phyloP scores from a whole-genome alignment of 2,329 filamentous ascomycete genomes.

The Mycogone perniciosa region DNA sequence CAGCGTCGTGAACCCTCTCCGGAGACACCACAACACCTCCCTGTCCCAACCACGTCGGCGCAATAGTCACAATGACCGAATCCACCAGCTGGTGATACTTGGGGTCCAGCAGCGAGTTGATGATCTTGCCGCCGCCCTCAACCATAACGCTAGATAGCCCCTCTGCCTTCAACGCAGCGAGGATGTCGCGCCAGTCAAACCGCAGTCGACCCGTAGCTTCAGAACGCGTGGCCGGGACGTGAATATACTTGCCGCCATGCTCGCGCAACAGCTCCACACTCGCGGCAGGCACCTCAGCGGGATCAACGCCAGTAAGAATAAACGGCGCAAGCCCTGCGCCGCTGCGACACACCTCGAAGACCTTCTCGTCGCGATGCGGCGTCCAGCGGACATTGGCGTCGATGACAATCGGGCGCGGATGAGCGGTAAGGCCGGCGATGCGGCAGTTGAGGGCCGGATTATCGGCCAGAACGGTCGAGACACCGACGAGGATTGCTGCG shows the following conservation, averaged over 20 bases:
- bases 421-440: slow-evolving; percentile 52
- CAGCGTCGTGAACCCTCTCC: slow-evolving; percentile 43
- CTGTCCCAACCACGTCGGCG: slow-evolving; percentile 81
- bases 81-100: slow-evolving; percentile 58
- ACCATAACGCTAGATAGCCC: slow-evolving; percentile 79
- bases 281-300: slow-evolving; percentile 37
- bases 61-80: slow-evolving; percentile 80
- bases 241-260: slow-evolving; percentile 48
- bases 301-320: slow-evolving; percentile 50
- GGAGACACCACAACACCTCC: slow-evolving; percentile 78
- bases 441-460: slow-evolving; percentile 82
- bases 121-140: slow-evolving; percentile 76
- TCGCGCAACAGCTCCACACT: slow-evolving; percentile 38
- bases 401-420: slow-evolving; percentile 76
- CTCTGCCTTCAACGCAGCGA: slow-evolving; percentile 50
- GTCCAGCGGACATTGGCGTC: slow-evolving; percentile 75
- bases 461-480: slow-evolving; percentile 76
- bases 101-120: slow-evolving; percentile 70
- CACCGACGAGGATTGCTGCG: slow-evolving; percentile 78
- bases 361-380: slow-evolving; percentile 52
- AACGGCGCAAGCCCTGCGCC: slow-evolving; percentile 68
- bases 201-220: slow-evolving; percentile 34
- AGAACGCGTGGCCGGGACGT: slow-evolving; percentile 28
- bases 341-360: slow-evolving; percentile 57
- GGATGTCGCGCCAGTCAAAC: slow-evolving; percentile 59